Base-by-base conservation (phyloP, 2,329 filamentous ascomycete species). In the Lizonia empirigonia region DNA sequence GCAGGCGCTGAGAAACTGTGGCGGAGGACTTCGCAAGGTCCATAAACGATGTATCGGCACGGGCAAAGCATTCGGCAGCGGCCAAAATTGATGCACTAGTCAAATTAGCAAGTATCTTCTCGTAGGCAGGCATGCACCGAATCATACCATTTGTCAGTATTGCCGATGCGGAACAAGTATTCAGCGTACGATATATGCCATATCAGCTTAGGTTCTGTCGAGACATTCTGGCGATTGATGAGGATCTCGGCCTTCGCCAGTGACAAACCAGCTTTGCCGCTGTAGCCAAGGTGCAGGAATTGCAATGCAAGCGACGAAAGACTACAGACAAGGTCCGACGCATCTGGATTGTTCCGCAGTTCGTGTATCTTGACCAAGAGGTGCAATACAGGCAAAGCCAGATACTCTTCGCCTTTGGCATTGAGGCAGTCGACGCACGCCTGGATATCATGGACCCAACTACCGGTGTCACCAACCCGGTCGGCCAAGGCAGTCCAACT, bases 151-250 rank as follows among this genome's bases (percentile, higher is more conserved):
- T 88, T 85, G 8, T 85, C 80, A 13, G 83, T 74, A 40, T 85
- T 84, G 8, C 87, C 88, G 10, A 86, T 81, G 1, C 83, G 82
- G 15, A 92, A 76, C 22, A 87, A 78, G 68, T 91, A 91, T 68
- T 96, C 90, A 0, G 89, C 86, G 54, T 86, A 85, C 0, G 85
- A 84, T 6, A 96, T 74, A 58, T 91, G 82, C 69, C 88, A 88
- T 26, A 78, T 77, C 12, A 87, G 60, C 22, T 70, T 73, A 12
- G 79, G 75, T 40, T 80, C 72, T 8, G 74, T 71, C 3, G 78
- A 76, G 2, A 78, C 59, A 1, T 69, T 68, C 32, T 72, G 70
- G 7, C 68, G 70, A 9, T 68, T 64, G 5, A 80, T 58, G 41
- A 81, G 78, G 16, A 76, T 71, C 55, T 85, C 80, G 3, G 85